Conservation (phyloP, 2,329 filamentous ascomycete genomes). For the Colletotrichum liaoningense region DNA sequence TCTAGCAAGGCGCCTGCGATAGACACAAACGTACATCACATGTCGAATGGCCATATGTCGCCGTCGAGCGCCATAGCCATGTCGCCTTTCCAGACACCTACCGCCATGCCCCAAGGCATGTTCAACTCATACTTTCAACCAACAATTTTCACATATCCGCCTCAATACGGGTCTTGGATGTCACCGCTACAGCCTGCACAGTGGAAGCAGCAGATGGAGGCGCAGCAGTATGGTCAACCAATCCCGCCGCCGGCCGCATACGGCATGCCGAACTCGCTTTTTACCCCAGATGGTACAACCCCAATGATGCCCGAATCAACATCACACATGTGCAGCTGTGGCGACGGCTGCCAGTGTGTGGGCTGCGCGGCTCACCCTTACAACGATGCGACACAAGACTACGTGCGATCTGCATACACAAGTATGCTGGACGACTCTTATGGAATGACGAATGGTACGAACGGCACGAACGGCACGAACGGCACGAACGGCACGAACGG, state of each 20-base stretch:
- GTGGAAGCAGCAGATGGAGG: constrained; percentile 61
- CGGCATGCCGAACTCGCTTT: constrained; percentile 21
- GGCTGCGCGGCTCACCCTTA: constrained; percentile 77
- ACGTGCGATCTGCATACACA: constrained; percentile 61
- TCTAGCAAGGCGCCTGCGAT: constrained; percentile 42
- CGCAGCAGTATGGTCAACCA: constrained; percentile 51
- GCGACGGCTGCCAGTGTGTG: constrained; percentile 74
- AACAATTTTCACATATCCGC: constrained; percentile 63
- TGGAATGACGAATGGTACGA: constrained; percentile 39
- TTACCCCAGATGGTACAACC: constrained; percentile 17
- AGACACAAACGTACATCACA: constrained; percentile 23
- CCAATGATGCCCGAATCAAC: constrained; percentile 42
- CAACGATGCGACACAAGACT: constrained; percentile 70
- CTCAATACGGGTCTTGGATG: constrained; percentile 65
- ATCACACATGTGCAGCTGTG: constrained; percentile 68
- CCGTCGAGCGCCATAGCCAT: constrained; percentile 41
- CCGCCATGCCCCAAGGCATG: constrained; percentile 52
- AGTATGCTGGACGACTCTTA: constrained; percentile 51
- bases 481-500: constrained; percentile 37
- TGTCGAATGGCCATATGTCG: constrained; percentile 39
- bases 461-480: constrained; percentile 37
- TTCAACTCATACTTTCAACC: constrained; percentile 55
- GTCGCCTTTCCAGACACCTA: constrained; percentile 48
- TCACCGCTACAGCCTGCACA: constrained; percentile 66
- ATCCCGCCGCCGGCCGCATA: constrained; percentile 40